These are phyloP conservation scores for Kondoa malvinella DNA, from an alignment of 768 basidiomycete genomes.

Conservation along the genomic window DNA sequence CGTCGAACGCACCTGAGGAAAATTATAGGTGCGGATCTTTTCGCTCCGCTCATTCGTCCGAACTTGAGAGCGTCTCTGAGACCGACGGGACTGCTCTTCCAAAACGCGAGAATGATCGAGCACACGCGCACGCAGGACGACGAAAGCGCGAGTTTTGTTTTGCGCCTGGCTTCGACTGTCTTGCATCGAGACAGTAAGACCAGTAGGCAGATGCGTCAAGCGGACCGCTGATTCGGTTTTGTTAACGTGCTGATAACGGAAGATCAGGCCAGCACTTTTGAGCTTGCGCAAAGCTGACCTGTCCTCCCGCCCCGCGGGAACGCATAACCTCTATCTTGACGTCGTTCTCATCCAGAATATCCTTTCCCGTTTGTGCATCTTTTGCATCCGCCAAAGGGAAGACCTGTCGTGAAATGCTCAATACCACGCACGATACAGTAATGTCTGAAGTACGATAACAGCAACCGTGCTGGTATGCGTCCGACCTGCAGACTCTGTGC, in stretches of 20 bases:
- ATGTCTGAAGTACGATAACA: conserved; percentile 46
- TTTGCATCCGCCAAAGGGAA: conserved; percentile 56
- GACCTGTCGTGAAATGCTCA: conserved; percentile 41
- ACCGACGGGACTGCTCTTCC: conserved; percentile 54
- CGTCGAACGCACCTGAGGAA: conserved; percentile 48
- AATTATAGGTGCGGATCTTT: conserved; percentile 92
- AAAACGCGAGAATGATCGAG: conserved; percentile 58
- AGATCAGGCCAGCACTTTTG: not conserved
- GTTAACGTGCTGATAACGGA: conserved; percentile 63
- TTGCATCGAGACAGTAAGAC: conserved; percentile 93
- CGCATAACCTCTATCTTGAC: conserved; percentile 88
- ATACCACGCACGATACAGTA: not conserved
- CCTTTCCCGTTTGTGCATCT: conserved; percentile 48
- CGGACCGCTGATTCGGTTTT: conserved; percentile 96
- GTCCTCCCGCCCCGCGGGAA: conserved; percentile 88
- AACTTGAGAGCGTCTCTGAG: conserved; percentile 54
- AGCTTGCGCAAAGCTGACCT: conserved; percentile 39
- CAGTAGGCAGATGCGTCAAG: conserved; percentile 76
- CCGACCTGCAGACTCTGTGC: conserved; percentile 70
- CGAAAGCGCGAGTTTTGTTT: conserved; percentile 87
- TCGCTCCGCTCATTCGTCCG: conserved; percentile 72
- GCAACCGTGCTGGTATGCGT: conserved; percentile 85
- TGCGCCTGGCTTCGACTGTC: conserved; percentile 90
- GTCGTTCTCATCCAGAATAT: conserved; percentile 56
- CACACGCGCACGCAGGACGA: conserved; percentile 67